Percentiles rank a stretch among this genome's conserved stretches.
Evolutionary conservation across 805 yeast species (phyloP).

Genomic region (Cyberlindnera mycetangii): DNA sequence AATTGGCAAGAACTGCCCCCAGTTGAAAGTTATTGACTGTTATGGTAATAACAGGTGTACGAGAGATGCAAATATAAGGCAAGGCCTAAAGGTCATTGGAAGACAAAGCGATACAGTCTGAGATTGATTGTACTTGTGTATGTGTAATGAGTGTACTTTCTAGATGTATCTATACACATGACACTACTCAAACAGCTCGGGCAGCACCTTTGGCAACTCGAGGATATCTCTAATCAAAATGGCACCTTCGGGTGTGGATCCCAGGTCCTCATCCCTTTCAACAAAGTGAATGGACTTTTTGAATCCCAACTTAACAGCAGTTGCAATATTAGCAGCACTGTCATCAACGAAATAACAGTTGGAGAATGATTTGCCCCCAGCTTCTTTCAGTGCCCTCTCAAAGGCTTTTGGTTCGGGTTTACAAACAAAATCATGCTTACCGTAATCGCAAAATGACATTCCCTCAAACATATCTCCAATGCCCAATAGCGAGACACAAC

Average conservation of each 20-base stretch:
- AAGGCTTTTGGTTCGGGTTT: slow-evolving; percentile 83
- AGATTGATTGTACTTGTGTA: too few species aligned
- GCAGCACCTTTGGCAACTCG: slow-evolving; percentile 39
- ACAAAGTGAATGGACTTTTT: slow-evolving; percentile 66
- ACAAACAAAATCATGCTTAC: slow-evolving; percentile 62
- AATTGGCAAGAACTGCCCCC: slow-evolving; percentile 57
- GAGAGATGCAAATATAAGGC: slow-evolving; percentile 46
- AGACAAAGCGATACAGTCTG: slow-evolving; percentile 58
- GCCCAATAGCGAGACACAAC: slow-evolving; percentile 78
- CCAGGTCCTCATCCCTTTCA: slow-evolving; percentile 59
- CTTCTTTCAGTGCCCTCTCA: slow-evolving; percentile 57
- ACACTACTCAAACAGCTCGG: slow-evolving; percentile 22
- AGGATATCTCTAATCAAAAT: slow-evolving; percentile 53
- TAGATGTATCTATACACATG: neutral
- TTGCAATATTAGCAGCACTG: slow-evolving; percentile 71
- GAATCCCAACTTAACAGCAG: slow-evolving; percentile 73
- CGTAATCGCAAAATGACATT: slow-evolving; percentile 86
- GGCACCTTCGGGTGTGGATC: slow-evolving; percentile 41
- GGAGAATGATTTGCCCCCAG: slow-evolving; percentile 49
- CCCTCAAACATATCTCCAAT: slow-evolving; percentile 95
- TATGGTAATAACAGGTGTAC: slow-evolving; percentile 77
- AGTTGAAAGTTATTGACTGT: slow-evolving; percentile 66
- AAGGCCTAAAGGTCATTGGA: slow-evolving; percentile 65
- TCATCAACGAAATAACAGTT: slow-evolving; percentile 84
- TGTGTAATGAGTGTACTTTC: neutral